Conservation (phyloP, 192 early-diverging fungal genomes). For the Chytriomyces hyalinus region DNA sequence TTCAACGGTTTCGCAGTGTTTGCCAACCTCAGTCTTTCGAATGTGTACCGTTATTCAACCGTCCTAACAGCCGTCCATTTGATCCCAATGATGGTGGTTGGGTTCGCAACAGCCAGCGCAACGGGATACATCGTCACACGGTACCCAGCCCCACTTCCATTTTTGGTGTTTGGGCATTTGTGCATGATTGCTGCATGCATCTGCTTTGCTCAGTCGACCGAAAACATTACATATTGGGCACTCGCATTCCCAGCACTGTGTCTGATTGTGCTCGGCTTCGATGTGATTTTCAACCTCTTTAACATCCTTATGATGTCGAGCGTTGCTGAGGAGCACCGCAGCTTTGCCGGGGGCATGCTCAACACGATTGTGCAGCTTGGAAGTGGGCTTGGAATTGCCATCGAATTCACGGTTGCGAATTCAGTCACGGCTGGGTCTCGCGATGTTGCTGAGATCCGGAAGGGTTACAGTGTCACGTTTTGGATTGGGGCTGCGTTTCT, state of each 20-base stretch:
- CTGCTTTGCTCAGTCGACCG: neutral
- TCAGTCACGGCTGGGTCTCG: slow-evolving; percentile 27
- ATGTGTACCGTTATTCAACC: slow-evolving; percentile 8
- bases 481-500: slow-evolving; percentile 34
- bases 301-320: slow-evolving; percentile 15
- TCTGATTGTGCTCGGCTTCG: slow-evolving; percentile 12
- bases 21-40: slow-evolving; percentile 13
- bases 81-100: slow-evolving; percentile 29
- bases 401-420: slow-evolving; percentile 35
- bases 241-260: slow-evolving; percentile 25
- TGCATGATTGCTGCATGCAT: slow-evolving; percentile 14
- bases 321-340: slow-evolving; percentile 10
- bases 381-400: slow-evolving; percentile 36
- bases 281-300: slow-evolving; percentile 19
- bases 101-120: slow-evolving; percentile 9
- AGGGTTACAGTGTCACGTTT: slow-evolving; percentile 38
- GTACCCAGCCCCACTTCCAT: slow-evolving; percentile 15
- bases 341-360: slow-evolving; percentile 42
- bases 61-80: slow-evolving; percentile 24
- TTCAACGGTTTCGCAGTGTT: slow-evolving; percentile 19
- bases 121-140: slow-evolving; percentile 9
- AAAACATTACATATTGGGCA: slow-evolving; percentile 6
- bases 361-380: slow-evolving; percentile 46
- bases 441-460: slow-evolving; percentile 3
- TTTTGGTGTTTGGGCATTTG: slow-evolving; percentile 10